Evolutionary conservation across 108 stramenopile species (phyloP), one percentile per base, ranked within the genome.

Genomic region (Cyclotella kingstonii): DNA sequence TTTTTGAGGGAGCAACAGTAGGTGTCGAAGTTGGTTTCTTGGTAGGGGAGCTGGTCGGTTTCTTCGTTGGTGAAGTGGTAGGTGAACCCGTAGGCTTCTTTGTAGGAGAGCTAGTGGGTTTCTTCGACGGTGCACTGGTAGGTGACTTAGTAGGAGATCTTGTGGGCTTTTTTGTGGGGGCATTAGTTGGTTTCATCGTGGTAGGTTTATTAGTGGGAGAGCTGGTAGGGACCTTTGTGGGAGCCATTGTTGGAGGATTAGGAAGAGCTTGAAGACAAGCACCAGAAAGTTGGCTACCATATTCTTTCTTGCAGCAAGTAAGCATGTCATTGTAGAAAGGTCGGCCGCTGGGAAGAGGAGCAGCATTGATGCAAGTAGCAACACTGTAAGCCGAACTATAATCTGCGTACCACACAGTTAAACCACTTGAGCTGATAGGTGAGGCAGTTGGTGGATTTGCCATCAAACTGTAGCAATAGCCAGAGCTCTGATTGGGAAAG

Each of bases 401-500:
- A 29, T 52, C 51, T 7, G 40, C 5, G 19, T 58, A 58, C 56
- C 56, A 58, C 2, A 29, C 56, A 18, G 41, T 26, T 3, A 25
- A 22, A 4, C 39, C 39, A 3, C 56, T 46, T 2, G 2, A 7
- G 29, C 14, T 12, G 19, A 46, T 63, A 25, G 63, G 63, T 21
- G 49, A 22, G 40, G 39, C 63, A 22, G 63, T 63, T 1, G 63
- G 63, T 21, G 53, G 53, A 8, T 54, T 38, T 21, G 53, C 25
- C 3, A 54, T 14, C 17, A 18, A 9, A 9, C 18, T 54, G 35
- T 19, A 21, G 26, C 53, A 54, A 21, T 10, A 35, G 5, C 53
- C 53, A 36, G 53, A 54, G 7, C 15, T 8, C 17, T 54, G 53
- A 1, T 22, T 18, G 17, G 21, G 21, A 4, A 46, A 46, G 9